phyloP scores from a whole-genome alignment of 495 filamentous ascomycete species.

The Penicillium silybi region DNA sequence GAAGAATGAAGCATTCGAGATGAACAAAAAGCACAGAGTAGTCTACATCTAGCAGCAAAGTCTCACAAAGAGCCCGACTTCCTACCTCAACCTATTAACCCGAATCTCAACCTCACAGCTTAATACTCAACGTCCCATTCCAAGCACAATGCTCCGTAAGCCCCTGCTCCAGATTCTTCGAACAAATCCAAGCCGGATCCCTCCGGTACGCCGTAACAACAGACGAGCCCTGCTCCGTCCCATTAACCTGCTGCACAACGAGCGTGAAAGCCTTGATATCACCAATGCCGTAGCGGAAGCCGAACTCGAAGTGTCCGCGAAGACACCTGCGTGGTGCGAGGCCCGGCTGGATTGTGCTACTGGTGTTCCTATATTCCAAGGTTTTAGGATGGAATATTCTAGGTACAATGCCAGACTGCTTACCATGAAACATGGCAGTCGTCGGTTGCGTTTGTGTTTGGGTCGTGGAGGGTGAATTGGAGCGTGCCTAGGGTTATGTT shows the following conservation, averaged over 20 bases:
- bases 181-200: constrained; percentile 7
- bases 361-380: constrained; percentile 11
- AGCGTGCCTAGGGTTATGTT: background rate
- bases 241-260: constrained; percentile 1
- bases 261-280: constrained; percentile 12
- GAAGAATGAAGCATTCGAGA: too few relatives aligned
- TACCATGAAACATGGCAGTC: background rate
- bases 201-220: constrained; percentile 1
- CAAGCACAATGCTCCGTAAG: constrained; percentile 3
- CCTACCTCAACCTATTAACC: too few relatives aligned
- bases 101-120: background rate
- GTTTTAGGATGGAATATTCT: background rate
- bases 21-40: too few relatives aligned
- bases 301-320: constrained; percentile 7
- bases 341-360: constrained; percentile 2
- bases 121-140: constrained; percentile 1
- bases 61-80: background rate
- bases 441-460: background rate
- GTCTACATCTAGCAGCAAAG: too few relatives aligned
- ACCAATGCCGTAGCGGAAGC: constrained; percentile 14
- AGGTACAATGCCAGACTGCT: background rate
- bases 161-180: background rate
- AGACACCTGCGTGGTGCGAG: constrained; percentile 8
- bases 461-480: constrained; percentile 4
- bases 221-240: background rate